A percentile compares a stretch with the other conserved stretches of the same genome.
These are phyloP conservation scores for Chalciporus chontae DNA, from an alignment of 768 basidiomycete species.

Conservation along the genomic window DNA sequence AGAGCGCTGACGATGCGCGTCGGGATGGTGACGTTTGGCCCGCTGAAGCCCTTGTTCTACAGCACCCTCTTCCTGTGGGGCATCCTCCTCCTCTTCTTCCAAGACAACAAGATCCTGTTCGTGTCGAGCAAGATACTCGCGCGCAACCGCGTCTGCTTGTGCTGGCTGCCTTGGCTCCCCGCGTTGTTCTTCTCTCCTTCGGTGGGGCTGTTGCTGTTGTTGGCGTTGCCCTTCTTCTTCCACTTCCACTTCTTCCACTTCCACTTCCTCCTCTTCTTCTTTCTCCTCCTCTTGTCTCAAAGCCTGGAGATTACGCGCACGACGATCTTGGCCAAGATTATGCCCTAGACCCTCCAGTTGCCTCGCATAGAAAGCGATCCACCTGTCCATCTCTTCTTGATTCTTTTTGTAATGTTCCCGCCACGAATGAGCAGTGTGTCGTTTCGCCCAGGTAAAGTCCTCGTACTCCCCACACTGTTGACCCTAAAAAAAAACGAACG, in stretches of 20 bases:
- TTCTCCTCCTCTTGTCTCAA: background rate
- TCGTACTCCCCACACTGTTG: constrained; percentile 27
- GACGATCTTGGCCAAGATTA: constrained; percentile 22
- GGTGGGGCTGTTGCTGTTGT: background rate
- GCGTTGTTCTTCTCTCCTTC: background rate
- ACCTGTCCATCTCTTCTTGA: constrained; percentile 35
- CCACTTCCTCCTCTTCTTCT: constrained; percentile 3
- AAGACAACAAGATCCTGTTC: background rate
- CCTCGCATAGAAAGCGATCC: constrained; percentile 33
- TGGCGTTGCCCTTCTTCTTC: constrained; percentile 12
- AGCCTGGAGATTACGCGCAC: constrained; percentile 11
- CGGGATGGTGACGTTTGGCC: constrained; percentile 13
- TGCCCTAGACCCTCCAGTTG: constrained; percentile 14
- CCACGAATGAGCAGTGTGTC: constrained; percentile 61
- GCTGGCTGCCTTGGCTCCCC: background rate
- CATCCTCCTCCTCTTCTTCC: constrained; percentile 5
- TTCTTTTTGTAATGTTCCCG: constrained; percentile 56
- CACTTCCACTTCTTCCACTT: background rate
- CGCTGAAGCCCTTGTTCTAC: background rate
- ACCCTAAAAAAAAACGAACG: constrained; percentile 12
- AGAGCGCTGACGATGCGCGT: constrained; percentile 1
- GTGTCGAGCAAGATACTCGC: background rate
- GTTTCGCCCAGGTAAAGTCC: constrained; percentile 36
- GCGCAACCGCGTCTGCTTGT: background rate
- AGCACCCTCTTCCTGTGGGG: background rate